phyloP scores from a whole-genome alignment of 257 asterid genomes.

The Petrea volubilis region DNA sequence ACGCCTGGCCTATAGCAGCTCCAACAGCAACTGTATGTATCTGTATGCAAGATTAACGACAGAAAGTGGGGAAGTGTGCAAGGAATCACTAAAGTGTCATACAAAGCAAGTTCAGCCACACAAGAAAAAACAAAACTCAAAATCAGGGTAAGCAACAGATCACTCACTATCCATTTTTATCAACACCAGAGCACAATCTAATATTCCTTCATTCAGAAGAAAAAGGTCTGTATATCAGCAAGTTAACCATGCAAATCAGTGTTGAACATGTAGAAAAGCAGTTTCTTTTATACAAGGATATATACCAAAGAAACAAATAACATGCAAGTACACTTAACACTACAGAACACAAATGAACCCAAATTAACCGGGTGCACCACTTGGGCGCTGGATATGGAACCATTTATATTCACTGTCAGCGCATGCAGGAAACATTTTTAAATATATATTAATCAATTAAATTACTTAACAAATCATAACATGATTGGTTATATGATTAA shows the following conservation, averaged over 20 bases:
- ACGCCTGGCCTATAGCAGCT: constrained; percentile 92
- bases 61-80: neutral
- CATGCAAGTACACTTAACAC: neutral
- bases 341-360: neutral
- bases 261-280: neutral
- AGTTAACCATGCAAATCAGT: neutral
- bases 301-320: neutral
- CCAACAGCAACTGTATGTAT: constrained; percentile 85
- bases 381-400: neutral
- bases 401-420: neutral
- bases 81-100: neutral
- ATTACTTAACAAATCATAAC: too few species aligned
- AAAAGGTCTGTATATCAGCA: neutral
- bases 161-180: constrained; percentile 1
- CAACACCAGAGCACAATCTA: constrained; percentile 1
- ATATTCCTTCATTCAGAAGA: neutral
- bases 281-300: neutral
- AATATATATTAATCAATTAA: neutral
- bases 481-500: too few species aligned
- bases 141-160: neutral
- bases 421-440: neutral
- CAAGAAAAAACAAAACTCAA: neutral
- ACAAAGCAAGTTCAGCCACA: neutral
- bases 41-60: constrained; percentile 44
- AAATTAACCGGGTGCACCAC: neutral